Conservation (phyloP, 495 filamentous ascomycete species). For the Penicillium argentinense region DNA sequence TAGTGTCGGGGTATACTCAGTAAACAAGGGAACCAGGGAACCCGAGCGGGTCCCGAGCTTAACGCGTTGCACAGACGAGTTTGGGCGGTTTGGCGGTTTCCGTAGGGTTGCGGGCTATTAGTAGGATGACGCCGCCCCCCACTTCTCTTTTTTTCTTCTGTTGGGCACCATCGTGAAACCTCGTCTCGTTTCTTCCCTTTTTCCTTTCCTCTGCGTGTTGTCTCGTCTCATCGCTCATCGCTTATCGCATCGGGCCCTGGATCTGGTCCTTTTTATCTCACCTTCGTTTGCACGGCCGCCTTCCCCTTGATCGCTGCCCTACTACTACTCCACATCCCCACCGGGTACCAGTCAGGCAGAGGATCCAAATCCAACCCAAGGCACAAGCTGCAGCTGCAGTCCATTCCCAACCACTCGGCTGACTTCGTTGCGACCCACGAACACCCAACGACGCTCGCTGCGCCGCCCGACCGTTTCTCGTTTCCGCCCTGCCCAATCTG, state of each 20-base stretch:
- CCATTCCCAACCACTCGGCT: conserved; percentile 20
- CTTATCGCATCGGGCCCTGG: too few relatives aligned
- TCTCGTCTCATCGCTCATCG: conserved; percentile 4
- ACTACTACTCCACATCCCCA: conserved; percentile 24
- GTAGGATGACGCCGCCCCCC: too few relatives aligned
- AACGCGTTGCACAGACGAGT: background rate
- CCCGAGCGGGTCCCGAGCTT: conserved; percentile 2
- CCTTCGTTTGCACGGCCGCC: too few relatives aligned
- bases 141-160: conserved; percentile 3
- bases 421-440: conserved; percentile 11
- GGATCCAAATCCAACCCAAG: conserved; percentile 9
- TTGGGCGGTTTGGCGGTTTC: too few relatives aligned
- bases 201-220: conserved; percentile 5
- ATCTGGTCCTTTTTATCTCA: conserved; percentile 1
- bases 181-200: conserved; percentile 7
- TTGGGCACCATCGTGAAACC: background rate
- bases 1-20: background rate
- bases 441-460: conserved; percentile 21
- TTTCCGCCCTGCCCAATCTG: conserved; percentile 16
- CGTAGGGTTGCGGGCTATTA: too few relatives aligned
- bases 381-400: conserved; percentile 25
- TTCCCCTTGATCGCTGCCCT: conserved; percentile 21
- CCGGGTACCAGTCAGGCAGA: conserved; percentile 31
- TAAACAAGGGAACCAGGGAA: background rate
- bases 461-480: conserved; percentile 20